These are phyloP conservation scores for Debaryomyces hansenii DNA, from an alignment of 805 yeast genomes.

Conservation along the genomic window DNA sequence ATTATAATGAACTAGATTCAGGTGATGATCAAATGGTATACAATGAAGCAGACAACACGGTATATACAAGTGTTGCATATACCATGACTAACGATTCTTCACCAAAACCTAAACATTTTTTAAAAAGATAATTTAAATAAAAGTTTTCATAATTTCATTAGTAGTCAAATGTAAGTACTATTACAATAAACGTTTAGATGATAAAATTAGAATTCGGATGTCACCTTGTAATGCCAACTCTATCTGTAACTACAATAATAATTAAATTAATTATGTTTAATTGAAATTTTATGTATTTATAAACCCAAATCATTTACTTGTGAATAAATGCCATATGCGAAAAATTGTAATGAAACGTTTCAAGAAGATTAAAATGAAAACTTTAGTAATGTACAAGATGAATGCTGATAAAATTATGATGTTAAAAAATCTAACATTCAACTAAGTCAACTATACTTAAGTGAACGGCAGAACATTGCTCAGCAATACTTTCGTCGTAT, in stretches of 20 bases:
- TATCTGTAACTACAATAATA: too few species aligned
- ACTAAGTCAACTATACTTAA: slow-evolving; percentile 60
- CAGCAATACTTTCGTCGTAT: slow-evolving; percentile 61
- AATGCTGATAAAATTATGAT: not conserved
- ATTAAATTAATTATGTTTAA: too few species aligned
- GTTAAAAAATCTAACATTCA: slow-evolving; percentile 39
- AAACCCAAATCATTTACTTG: too few species aligned
- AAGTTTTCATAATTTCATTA: too few species aligned
- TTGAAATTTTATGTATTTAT: too few species aligned
- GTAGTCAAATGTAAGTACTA: too few species aligned
- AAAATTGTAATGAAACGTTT: not conserved
- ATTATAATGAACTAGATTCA: slow-evolving; percentile 59
- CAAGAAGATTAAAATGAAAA: not conserved
- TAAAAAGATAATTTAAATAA: slow-evolving; percentile 21
- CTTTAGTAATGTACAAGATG: not conserved
- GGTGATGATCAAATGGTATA: slow-evolving; percentile 46
- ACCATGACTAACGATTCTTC: slow-evolving; percentile 42
- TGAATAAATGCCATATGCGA: not conserved
- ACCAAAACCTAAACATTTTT: slow-evolving; percentile 27
- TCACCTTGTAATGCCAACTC: too few species aligned
- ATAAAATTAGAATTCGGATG: too few species aligned
- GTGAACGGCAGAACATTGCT: slow-evolving; percentile 63
- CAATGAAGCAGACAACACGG: slow-evolving; percentile 31
- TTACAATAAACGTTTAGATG: too few species aligned
- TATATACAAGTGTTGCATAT: slow-evolving; percentile 58